Evolutionary conservation across 129 eudicot genomes (phyloP).

Genomic region (Flaveria bidentis): DNA sequence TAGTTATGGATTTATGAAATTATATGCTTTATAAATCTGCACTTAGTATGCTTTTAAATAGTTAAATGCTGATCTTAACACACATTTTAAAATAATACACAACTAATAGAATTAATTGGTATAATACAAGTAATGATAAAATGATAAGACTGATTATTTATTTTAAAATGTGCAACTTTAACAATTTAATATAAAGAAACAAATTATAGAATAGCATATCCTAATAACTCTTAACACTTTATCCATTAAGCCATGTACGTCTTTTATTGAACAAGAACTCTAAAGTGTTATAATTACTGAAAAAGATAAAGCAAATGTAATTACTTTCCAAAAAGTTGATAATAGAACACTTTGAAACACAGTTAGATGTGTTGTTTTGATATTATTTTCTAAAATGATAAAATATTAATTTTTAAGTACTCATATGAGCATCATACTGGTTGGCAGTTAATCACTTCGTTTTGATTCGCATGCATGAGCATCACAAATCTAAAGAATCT

Average conservation of each 20-base stretch:
- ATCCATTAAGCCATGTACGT: neutral
- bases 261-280: neutral
- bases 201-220: neutral
- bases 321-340: neutral
- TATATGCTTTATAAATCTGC: too few relatives aligned
- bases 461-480: too few relatives aligned
- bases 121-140: neutral
- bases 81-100: neutral
- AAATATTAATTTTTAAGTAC: neutral
- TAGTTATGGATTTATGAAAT: too few relatives aligned
- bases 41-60: too few relatives aligned
- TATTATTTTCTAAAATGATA: neutral
- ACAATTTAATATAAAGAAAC: neutral
- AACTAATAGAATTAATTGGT: neutral
- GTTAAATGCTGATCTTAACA: neutral
- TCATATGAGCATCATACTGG: too few relatives aligned
- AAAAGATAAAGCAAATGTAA: neutral
- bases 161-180: neutral
- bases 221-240: neutral
- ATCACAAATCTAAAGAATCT: too few relatives aligned
- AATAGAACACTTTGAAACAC: neutral
- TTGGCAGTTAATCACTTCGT: too few relatives aligned
- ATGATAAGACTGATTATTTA: neutral
- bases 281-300: neutral
- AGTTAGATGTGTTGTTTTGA: neutral